These are phyloP conservation scores for Anisodus tanguticus DNA, from an alignment of 257 asterid genomes.

Conservation along the genomic window DNA sequence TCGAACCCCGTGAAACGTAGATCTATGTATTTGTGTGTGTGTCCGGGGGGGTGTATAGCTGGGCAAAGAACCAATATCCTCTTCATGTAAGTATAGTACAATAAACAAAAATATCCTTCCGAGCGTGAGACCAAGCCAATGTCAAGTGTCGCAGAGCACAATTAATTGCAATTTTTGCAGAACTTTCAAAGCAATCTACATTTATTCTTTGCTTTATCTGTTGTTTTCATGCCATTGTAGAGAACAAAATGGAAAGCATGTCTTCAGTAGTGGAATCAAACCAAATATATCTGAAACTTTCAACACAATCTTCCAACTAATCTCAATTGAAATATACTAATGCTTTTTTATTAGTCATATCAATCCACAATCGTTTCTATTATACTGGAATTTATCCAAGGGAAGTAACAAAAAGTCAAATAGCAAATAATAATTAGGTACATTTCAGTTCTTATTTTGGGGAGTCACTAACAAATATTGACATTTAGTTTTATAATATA, in stretches of 20 bases:
- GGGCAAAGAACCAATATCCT: too few relatives aligned
- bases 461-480: neutral
- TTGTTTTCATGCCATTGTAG: constrained; percentile 1
- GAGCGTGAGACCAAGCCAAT: neutral
- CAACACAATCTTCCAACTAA: neutral
- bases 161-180: neutral
- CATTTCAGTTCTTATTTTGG: neutral
- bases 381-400: constrained; percentile 1
- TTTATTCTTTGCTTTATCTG: neutral
- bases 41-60: too few relatives aligned
- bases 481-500: neutral
- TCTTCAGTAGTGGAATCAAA: neutral
- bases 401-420: constrained; percentile 12
- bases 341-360: neutral
- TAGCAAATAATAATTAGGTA: neutral
- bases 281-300: neutral
- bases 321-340: neutral
- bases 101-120: too few relatives aligned
- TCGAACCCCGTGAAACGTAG: too few relatives aligned
- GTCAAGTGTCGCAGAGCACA: neutral
- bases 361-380: neutral
- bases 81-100: too few relatives aligned
- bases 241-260: constrained; percentile 22
- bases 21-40: too few relatives aligned
- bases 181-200: neutral